These are phyloP conservation scores for Filobasidium wieringae DNA, from an alignment of 768 basidiomycete genomes.

Conservation along the genomic window DNA sequence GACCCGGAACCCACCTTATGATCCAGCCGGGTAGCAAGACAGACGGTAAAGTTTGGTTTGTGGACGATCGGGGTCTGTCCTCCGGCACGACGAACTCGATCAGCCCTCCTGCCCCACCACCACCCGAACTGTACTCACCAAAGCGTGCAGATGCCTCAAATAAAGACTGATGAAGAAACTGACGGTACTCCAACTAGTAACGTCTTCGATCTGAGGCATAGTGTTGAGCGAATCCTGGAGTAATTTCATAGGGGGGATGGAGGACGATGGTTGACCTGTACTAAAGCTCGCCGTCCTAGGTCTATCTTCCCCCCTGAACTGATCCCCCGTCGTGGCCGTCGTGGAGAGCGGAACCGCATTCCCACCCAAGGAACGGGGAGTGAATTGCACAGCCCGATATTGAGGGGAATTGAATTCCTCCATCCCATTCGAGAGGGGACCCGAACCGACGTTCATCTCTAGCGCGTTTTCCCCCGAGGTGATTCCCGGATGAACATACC, in stretches of 20 bases:
- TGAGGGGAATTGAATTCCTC: neutral
- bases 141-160: constrained; percentile 23
- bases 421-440: neutral
- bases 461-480: too few species aligned
- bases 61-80: constrained; percentile 22
- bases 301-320: too few species aligned
- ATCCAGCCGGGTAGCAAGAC: constrained; percentile 21
- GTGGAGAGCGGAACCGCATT: neutral
- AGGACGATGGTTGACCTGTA: too few species aligned
- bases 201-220: constrained; percentile 13
- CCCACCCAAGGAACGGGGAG: too few species aligned
- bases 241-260: neutral
- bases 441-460: too few species aligned
- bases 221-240: neutral
- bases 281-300: too few species aligned
- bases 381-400: neutral
- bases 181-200: constrained; percentile 14
- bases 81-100: neutral
- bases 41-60: constrained; percentile 24
- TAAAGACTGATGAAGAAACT: constrained; percentile 24
- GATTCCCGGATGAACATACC: too few species aligned
- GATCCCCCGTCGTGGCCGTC: neutral
- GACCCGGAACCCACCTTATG: neutral
- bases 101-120: neutral
- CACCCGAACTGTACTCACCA: neutral